These are phyloP conservation scores for Xylaria flabelliformis DNA, from an alignment of 495 filamentous ascomycete genomes.

Conservation along the genomic window DNA sequence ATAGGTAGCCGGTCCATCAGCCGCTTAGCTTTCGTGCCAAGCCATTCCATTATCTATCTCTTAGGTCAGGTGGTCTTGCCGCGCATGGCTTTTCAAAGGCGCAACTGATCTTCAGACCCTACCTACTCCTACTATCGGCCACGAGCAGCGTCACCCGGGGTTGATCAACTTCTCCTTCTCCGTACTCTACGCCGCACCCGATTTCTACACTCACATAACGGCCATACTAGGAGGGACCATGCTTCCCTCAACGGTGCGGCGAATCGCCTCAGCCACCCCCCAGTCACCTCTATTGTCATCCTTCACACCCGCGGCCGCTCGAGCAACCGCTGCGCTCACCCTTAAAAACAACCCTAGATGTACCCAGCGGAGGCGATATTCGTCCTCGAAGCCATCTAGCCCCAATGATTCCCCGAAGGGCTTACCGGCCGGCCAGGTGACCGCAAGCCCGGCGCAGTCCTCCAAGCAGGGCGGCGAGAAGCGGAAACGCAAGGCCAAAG, in stretches of 20 bases:
- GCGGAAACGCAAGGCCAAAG: constrained; percentile 54
- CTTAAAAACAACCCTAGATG: constrained; percentile 46
- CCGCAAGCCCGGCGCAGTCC: constrained; percentile 46
- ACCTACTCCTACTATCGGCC: constrained; percentile 17
- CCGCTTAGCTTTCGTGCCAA: constrained; percentile 5
- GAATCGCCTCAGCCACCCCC: constrained; percentile 51
- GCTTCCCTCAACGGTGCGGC: constrained; percentile 60
- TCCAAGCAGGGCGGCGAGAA: constrained; percentile 53
- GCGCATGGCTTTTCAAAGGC: constrained; percentile 23
- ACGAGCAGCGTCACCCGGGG: constrained; percentile 14
- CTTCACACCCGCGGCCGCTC: constrained; percentile 44
- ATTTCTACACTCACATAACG: background rate
- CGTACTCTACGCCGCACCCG: background rate
- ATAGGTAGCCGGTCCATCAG: background rate
- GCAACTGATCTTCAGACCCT: background rate
- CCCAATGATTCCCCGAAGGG: constrained; percentile 58
- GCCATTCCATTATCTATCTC: constrained; percentile 1
- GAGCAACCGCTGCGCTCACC: constrained; percentile 43
- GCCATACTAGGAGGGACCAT: constrained; percentile 42
- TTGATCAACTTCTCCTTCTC: background rate
- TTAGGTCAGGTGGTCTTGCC: constrained; percentile 15
- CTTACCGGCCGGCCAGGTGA: constrained; percentile 50
- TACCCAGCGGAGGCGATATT: constrained; percentile 56
- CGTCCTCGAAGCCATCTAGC: constrained; percentile 65
- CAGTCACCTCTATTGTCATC: constrained; percentile 49